A percentile compares a stretch with the other conserved stretches of the same genome.
Conservation (phyloP, 2,329 filamentous ascomycete species). For the Rosellinia necatrix region DNA sequence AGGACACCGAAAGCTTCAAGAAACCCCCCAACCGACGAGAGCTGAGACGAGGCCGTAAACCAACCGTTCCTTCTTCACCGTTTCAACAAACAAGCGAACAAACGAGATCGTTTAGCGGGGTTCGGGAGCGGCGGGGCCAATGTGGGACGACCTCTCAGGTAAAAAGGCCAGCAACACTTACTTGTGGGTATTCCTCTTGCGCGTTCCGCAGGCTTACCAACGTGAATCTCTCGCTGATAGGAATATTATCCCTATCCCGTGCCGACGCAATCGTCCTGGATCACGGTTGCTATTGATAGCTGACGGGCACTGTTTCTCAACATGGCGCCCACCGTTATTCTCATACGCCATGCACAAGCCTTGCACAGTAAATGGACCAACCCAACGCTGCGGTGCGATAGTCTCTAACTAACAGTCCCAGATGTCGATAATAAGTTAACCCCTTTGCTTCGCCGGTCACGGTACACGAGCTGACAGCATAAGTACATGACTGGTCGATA, state of each 20-base stretch:
- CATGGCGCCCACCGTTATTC: slow-evolving; percentile 47
- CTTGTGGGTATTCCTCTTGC: no score
- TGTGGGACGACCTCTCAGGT: not conserved
- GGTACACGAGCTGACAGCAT: slow-evolving; percentile 30
- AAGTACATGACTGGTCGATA: slow-evolving; percentile 39
- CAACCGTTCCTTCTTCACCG: not conserved
- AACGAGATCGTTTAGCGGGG: not conserved
- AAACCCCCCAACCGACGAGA: no score
- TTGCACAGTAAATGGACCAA: no score
- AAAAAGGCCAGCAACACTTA: no score
- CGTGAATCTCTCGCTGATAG: no score
- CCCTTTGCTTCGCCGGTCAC: slow-evolving; percentile 5
- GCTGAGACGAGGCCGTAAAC: not conserved
- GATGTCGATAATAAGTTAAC: slow-evolving; percentile 41
- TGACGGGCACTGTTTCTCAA: not conserved
- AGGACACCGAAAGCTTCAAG: no score
- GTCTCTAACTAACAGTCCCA: slow-evolving; percentile 23
- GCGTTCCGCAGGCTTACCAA: no score
- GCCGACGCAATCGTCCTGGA: not conserved
- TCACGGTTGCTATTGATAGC: not conserved
- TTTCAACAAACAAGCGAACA: not conserved
- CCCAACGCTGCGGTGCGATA: no score
- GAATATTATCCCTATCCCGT: no score
- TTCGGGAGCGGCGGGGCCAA: not conserved
- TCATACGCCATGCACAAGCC: slow-evolving; percentile 49